These are phyloP conservation scores for Croton laevigatus DNA, from an alignment of 441 rosid species.

Conservation along the genomic window DNA sequence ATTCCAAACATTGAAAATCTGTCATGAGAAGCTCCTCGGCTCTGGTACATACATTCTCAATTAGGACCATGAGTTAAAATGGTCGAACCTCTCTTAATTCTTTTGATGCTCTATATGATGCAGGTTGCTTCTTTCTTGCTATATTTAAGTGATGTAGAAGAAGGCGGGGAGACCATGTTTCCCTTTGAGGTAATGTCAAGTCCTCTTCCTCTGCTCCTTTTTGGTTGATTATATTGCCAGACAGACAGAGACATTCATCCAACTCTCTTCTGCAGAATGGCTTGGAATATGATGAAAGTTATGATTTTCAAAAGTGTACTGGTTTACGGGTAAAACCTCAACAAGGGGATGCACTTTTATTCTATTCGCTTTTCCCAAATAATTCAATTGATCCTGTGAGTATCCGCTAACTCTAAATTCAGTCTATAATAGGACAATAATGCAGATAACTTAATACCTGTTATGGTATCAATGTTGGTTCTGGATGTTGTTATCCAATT, in stretches of 20 bases:
- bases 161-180: constrained; percentile 70
- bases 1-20: background rate
- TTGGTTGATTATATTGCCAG: background rate
- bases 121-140: constrained; percentile 61
- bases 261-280: constrained; percentile 34
- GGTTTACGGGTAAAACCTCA: constrained; percentile 61
- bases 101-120: background rate
- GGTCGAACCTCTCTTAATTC: background rate
- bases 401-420: background rate
- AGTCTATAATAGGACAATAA: background rate
- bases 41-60: background rate
- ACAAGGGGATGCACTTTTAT: constrained; percentile 63
- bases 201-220: background rate
- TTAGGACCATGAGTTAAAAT: background rate
- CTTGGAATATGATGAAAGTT: constrained; percentile 33
- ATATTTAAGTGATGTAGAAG: constrained; percentile 61
- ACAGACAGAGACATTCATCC: background rate
- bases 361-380: constrained; percentile 57
- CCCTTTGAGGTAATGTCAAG: constrained; percentile 52
- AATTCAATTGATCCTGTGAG: constrained; percentile 56
- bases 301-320: constrained; percentile 41
- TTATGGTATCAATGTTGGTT: too few species aligned
- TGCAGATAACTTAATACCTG: too few species aligned
- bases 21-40: background rate
- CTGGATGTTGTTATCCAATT: too few species aligned